Evolutionary conservation across 1,139 yeast genomes (phyloP), one percentile per base, ranked within the genome.

Genomic region (Groenewaldozyma auringiensis): DNA sequence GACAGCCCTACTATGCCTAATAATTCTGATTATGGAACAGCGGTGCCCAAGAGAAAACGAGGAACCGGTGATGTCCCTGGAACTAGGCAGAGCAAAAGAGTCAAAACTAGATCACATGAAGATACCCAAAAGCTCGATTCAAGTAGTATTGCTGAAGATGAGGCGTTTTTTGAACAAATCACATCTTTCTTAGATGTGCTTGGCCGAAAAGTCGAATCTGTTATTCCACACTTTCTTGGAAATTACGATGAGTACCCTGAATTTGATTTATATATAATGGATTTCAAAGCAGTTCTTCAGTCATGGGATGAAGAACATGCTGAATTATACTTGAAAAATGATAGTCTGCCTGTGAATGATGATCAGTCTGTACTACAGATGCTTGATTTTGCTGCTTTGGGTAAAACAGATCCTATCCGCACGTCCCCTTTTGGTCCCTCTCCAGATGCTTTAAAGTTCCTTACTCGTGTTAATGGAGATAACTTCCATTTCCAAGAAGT

Each of bases 401-500:
- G 62, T 2, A 51, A 48, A 31, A 51, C 41, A 57, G 68, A 51
- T 40, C 53, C 31, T 42, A 55, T 37, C 52, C 52, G 50, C 31
- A 55, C 47, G 17, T 50, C 50, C 41, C 48, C 18, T 11, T 38
- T 34, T 2, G 44, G 50, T 0, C 42, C 54, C 3, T 42, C 59
- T 3, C 58, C 56, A 27, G 46, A 53, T 2, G 54, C 72, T 1
- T 53, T 53, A 3, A 49, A 53, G 3, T 65, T 73, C 41, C 52
- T 78, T 11, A 41, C 56, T 1, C 45, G 50, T 0, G 49, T 75
- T 8, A 70, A 71, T 45, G 46, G 47, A 1, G 49, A 64, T 1
- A 54, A 56, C 3, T 58, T 63, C 22, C 81, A 78, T 56, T 69
- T 72, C 33, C 71, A 69, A 40, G 77, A 76, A 43, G 63, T 76